Evolutionary conservation across 1,284 basidiomycete species (phyloP).

Genomic region (Ustilago cynodontis): DNA sequence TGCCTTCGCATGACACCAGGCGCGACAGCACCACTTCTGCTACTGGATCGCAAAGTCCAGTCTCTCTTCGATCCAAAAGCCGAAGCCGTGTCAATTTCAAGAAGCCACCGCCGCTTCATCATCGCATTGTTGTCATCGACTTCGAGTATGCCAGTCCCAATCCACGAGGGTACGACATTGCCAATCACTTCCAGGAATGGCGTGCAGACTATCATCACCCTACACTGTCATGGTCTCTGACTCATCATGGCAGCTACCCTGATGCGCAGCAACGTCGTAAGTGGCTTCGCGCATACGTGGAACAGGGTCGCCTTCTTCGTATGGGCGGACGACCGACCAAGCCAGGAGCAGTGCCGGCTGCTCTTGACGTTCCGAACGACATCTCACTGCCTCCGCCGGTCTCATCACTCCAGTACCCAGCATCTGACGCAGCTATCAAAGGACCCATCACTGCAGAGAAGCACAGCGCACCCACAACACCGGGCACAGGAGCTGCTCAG

Average conservation of each 20-base stretch:
- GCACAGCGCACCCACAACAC: slow-evolving; percentile 38
- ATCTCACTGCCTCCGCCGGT: slow-evolving; percentile 53
- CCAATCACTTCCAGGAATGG: slow-evolving; percentile 69
- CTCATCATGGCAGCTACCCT: slow-evolving; percentile 61
- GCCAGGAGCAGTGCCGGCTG: slow-evolving; percentile 18
- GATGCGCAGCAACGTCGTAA: slow-evolving; percentile 55
- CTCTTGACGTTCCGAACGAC: slow-evolving; percentile 37
- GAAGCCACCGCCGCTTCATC: slow-evolving; percentile 51
- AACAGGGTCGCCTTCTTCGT: slow-evolving; percentile 63
- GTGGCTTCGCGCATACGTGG: slow-evolving; percentile 68
- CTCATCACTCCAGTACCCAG: slow-evolving; percentile 26
- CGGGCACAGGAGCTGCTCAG: slow-evolving; percentile 41
- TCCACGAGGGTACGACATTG: slow-evolving; percentile 65
- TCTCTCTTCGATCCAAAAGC: slow-evolving; percentile 41
- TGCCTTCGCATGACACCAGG: slow-evolving; percentile 26
- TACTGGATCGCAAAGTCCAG: slow-evolving; percentile 27
- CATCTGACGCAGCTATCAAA: slow-evolving; percentile 25
- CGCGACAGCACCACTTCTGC: slow-evolving; percentile 33
- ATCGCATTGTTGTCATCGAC: slow-evolving; percentile 68
- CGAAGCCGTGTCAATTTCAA: slow-evolving; percentile 29
- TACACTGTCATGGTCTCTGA: slow-evolving; percentile 59
- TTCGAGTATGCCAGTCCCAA: slow-evolving; percentile 67
- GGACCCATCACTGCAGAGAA: slow-evolving; percentile 43
- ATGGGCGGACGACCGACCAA: slow-evolving; percentile 50
- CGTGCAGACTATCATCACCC: slow-evolving; percentile 64